Evolutionary conservation across 2,329 filamentous ascomycete genomes (phyloP).

Genomic region (Neoscytalidium dimidiatum): DNA sequence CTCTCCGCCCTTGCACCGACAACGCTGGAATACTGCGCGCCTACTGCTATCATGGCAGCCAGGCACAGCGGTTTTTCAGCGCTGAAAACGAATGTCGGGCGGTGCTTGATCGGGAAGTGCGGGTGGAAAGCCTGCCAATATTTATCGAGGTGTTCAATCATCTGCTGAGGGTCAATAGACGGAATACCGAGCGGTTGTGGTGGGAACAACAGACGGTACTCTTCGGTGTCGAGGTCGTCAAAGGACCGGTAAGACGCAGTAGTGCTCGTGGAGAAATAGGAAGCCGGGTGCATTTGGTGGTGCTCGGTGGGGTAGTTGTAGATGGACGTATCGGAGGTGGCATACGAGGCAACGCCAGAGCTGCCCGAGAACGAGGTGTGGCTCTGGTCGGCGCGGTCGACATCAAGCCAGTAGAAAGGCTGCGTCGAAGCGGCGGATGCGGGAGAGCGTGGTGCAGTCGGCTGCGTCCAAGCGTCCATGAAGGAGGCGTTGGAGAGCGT

Average conservation of each 20-base stretch:
- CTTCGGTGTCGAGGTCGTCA: constrained; percentile 39
- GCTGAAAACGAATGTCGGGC: constrained; percentile 39
- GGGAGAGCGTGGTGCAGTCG: constrained; percentile 28
- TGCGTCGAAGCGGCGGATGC: constrained; percentile 35
- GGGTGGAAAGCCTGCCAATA: constrained; percentile 50
- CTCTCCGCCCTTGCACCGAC: constrained; percentile 37
- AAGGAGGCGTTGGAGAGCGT: constrained; percentile 40
- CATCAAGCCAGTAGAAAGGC: constrained; percentile 20
- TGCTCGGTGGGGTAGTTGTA: constrained; percentile 18
- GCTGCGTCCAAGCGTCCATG: constrained; percentile 26
- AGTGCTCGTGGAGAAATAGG: constrained; percentile 15
- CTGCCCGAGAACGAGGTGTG: constrained; percentile 15
- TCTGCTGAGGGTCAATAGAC: constrained; percentile 23
- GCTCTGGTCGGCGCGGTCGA: constrained; percentile 12
- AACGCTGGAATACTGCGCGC: constrained; percentile 42
- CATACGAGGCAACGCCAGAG: constrained; percentile 16
- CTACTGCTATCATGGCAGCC: constrained; percentile 48
- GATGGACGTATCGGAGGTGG: constrained; percentile 20
- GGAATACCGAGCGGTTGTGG: constrained; percentile 36
- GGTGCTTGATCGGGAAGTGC: constrained; percentile 47
- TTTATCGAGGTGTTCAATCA: constrained; percentile 45
- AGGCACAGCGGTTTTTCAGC: constrained; percentile 45
- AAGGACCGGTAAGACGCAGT: constrained; percentile 31
- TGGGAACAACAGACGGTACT: constrained; percentile 36
- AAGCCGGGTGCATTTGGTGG: constrained; percentile 14